Evolutionary conservation across 2,329 filamentous ascomycete genomes (phyloP), one percentile per base, ranked within the genome.

Genomic region (Elsinoe ampelina): DNA sequence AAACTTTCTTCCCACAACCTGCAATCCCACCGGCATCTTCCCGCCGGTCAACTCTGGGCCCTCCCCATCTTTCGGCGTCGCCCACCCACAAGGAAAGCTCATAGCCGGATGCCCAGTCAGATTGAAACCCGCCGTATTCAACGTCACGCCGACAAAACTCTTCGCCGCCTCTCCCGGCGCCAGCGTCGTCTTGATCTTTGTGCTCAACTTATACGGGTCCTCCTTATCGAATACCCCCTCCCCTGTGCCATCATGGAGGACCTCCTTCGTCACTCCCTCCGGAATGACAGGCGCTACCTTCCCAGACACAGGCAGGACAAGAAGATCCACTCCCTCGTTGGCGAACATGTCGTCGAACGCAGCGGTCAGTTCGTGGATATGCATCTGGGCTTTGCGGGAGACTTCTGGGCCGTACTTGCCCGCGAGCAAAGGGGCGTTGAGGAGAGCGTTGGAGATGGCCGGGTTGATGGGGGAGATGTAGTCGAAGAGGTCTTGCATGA

Each of bases 31-130:
- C 3, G 69, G 68, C 58, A 71, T 56, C 60, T 63, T 68, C 2
- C 60, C 66, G 11, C 60, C 57, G 8, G 54, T 56, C 22, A 36
- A 15, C 11, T 56, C 54, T 11, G 54, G 54, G 2, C 54, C 54
- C 5, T 41, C 5, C 1, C 60, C 62, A 17, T 62, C 63, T 35
- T 62, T 61, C n/a, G 62, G 60, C 42, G 51, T 59, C 2, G 63
- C 64, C 65, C 65, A 68, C 3, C 69, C 67, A 2, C 66, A 74
- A 65, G 77, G 77, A 58, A 80, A 73, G 36, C 68, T 72, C 63
- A 80, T 63, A 0, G 70, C 77, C 2, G 76, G 76, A 65, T 80
- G 76, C 0, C 76, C 77, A 1, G 76, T 78, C 3, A 74, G 63
- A 65, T 80, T 78, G 62, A 79, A 79, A 2, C 72, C 71, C 32